Base-by-base conservation (phyloP, 768 basidiomycete species). In the Strobilomyces dryophilus region DNA sequence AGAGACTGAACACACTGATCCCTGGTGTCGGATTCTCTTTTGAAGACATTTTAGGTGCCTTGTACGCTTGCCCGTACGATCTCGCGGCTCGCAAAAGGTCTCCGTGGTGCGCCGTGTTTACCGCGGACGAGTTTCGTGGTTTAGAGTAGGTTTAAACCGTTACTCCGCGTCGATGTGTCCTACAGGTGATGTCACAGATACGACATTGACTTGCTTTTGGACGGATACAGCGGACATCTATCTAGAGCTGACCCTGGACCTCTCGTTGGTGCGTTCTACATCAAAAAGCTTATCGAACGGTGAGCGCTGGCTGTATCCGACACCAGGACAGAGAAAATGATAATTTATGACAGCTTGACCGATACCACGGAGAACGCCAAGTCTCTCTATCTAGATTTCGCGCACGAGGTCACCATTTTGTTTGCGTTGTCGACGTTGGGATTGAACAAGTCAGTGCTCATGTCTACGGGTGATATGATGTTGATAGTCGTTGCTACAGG, bases 31-130 rank as follows among this genome's bases (percentile, higher is more conserved):
- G 54, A 34, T 64, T 76, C 27, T 60, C 66, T 12, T 27, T 56
- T 8, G 54, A 66, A 31, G 65, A 71, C 55, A 61, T 64, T 14
- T 73, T 64, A 37, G 76, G 76, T 24, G 72, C 73, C 47, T 63
- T 76, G 44, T 74, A 70, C 46, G 74, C 73, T 21, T 74, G 73
- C 47, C 69, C 74, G 24, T 76, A 73, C 45, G 75, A 75, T 52
- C 62, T 71, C 37, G 74, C 74, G 1, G 68, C 71, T 17, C 56
- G 60, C 49, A 55, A 64, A 26, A 47, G 43, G 18, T 71, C 75
- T 31, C 72, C 75, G 1, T 76, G 74, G 75, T 76, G 73, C 49
- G 59, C 58, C 24, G 71, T 67, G 46, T 77, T 77, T 62, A 57
- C 61, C 8, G n/a, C 24, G 32, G 32, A 43, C 29, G 74, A 76